Conservation (phyloP, 306 rosid genomes). For the Ammopiptanthus mongolicus region DNA sequence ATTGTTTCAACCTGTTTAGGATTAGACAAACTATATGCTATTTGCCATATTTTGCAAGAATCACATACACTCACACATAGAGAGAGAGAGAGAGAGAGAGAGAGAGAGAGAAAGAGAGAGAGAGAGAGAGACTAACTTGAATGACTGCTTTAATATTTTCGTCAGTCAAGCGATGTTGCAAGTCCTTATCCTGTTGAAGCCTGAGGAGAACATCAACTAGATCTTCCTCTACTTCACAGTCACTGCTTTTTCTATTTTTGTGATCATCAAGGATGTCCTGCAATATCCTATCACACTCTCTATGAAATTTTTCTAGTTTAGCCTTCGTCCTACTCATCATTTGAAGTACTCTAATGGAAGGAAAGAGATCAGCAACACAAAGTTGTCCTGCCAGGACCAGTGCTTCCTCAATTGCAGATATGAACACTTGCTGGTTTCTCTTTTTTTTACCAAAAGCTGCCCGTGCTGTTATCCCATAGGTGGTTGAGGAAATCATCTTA, state of each 20-base stretch:
- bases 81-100: too few species aligned
- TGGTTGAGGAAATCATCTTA: neutral
- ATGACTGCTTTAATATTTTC: slow-evolving; percentile 24
- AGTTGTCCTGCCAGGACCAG: neutral
- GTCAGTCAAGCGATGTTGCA: neutral
- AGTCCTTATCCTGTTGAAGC: slow-evolving; percentile 1
- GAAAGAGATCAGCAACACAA: slow-evolving; percentile 13
- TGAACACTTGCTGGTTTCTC: neutral
- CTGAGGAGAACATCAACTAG: slow-evolving; percentile 28
- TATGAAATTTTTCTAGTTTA: neutral
- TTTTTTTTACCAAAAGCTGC: slow-evolving; percentile 5
- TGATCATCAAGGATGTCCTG: slow-evolving; percentile 19
- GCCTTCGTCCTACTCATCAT: neutral
- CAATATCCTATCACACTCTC: slow-evolving; percentile 7
- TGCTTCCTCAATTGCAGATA: neutral
- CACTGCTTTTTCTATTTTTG: neutral
- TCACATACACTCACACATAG: too few species aligned
- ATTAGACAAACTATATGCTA: too few species aligned
- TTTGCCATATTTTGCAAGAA: neutral
- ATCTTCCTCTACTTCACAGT: neutral
- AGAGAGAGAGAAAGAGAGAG: too few species aligned
- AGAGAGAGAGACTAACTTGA: neutral
- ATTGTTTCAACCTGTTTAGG: too few species aligned
- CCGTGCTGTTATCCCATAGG: neutral
- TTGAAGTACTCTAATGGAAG: slow-evolving; percentile 16